Evolutionary conservation across 257 asterid genomes (phyloP).

Genomic region (Nicotiana benthamiana): DNA sequence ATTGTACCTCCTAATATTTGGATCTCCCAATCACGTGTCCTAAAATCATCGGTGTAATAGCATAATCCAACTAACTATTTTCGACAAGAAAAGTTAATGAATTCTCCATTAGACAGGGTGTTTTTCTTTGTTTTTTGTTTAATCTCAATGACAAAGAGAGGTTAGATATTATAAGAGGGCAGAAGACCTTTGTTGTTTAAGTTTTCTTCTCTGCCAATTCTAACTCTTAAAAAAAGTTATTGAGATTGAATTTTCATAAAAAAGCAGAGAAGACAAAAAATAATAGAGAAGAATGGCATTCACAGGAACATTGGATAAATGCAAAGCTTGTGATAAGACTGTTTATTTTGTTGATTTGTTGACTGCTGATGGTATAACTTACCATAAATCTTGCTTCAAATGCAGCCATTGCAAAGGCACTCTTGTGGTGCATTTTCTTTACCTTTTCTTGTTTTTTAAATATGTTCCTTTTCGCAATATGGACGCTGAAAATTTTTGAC

Average conservation of each 20-base stretch:
- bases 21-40: slow-evolving; percentile 9
- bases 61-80: neutral
- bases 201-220: neutral
- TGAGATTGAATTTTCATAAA: neutral
- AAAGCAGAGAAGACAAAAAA: neutral
- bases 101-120: neutral
- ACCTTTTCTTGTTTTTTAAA: neutral
- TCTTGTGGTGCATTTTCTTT: slow-evolving; percentile 27
- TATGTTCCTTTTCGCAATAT: neutral
- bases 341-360: slow-evolving; percentile 51
- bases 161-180: neutral
- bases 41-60: neutral
- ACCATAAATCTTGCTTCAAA: slow-evolving; percentile 57
- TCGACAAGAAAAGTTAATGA: neutral
- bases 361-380: slow-evolving; percentile 50
- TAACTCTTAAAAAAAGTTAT: neutral
- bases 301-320: slow-evolving; percentile 35
- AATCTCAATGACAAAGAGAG: neutral
- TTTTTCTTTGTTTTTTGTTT: slow-evolving; percentile 1
- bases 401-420: slow-evolving; percentile 52
- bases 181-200: neutral
- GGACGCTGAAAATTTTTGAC: neutral
- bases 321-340: slow-evolving; percentile 52
- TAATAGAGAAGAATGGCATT: slow-evolving; percentile 12
- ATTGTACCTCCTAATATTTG: neutral